phyloP scores from a whole-genome alignment of 176 grass and related monocot species.

The Musa itinerans region DNA sequence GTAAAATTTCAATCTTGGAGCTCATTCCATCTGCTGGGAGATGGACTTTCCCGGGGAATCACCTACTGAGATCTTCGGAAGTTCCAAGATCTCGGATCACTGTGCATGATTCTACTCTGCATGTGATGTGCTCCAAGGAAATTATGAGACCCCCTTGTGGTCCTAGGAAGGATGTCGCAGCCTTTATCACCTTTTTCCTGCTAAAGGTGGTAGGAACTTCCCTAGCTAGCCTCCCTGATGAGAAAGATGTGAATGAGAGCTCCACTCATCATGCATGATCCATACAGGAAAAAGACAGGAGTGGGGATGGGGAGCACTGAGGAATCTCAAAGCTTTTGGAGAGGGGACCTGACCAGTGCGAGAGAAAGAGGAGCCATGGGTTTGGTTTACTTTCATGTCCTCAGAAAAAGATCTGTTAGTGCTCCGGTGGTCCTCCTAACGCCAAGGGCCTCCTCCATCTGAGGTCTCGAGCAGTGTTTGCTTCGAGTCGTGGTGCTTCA shows the following conservation, averaged over 20 bases:
- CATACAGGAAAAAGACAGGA: background rate
- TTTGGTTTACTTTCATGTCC: background rate
- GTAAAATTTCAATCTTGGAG: no score
- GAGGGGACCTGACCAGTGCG: background rate
- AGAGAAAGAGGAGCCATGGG: background rate
- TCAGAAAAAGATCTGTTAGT: background rate
- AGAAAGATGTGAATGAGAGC: background rate
- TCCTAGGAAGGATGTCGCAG: background rate
- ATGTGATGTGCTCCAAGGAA: background rate
- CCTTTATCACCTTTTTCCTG: background rate
- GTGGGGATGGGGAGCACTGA: background rate
- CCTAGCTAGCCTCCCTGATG: background rate
- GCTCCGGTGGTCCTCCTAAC: background rate
- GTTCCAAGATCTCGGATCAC: background rate
- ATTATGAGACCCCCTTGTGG: background rate
- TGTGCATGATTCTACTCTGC: background rate
- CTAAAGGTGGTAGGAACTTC: background rate
- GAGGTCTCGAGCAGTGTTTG: background rate
- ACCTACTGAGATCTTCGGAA: background rate
- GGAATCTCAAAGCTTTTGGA: background rate
- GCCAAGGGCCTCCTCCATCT: background rate
- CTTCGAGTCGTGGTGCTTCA: background rate
- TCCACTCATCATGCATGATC: background rate
- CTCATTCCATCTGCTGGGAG: no score
- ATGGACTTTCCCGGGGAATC: no score